Evolutionary conservation across 176 grass and related monocot species (phyloP).

Genomic region (Chrysopogon serrulatus): DNA sequence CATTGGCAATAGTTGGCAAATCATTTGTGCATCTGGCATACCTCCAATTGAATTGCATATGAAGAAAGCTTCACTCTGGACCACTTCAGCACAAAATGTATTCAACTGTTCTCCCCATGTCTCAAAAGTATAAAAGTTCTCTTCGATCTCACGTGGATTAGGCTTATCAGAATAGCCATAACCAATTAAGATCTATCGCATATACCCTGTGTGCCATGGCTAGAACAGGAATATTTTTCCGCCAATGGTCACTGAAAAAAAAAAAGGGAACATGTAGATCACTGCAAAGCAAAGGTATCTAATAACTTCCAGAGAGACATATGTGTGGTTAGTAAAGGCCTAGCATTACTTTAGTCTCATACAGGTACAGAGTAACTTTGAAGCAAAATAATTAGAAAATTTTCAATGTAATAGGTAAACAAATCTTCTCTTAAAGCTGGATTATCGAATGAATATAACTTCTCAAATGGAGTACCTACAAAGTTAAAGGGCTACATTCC

Average conservation of each 20-base stretch:
- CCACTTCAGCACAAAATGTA: constrained; percentile 72
- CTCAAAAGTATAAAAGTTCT: constrained; percentile 89
- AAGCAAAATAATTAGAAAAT: background rate
- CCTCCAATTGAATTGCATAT: constrained; percentile 99
- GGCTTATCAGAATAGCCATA: constrained; percentile 97
- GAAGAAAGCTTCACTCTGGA: constrained; percentile 80
- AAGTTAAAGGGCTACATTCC: background rate
- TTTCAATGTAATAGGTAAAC: background rate
- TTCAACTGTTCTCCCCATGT: constrained; percentile 95
- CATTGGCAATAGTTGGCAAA: background rate
- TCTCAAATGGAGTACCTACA: background rate
- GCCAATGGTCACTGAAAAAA: constrained; percentile 78
- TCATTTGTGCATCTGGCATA: constrained; percentile 18
- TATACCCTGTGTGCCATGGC: constrained; percentile 60
- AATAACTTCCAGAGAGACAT: background rate
- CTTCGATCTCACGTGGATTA: constrained; percentile 51
- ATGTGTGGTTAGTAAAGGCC: background rate
- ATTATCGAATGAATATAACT: background rate
- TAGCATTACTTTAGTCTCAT: background rate
- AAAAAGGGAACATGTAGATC: background rate
- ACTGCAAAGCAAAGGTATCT: background rate
- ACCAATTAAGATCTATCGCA: constrained; percentile 92
- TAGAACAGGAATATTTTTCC: constrained; percentile 80
- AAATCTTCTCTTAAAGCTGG: background rate
- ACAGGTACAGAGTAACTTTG: background rate